These are phyloP conservation scores for Trifolium subterraneum DNA, from an alignment of 306 rosid genomes.

Conservation along the genomic window DNA sequence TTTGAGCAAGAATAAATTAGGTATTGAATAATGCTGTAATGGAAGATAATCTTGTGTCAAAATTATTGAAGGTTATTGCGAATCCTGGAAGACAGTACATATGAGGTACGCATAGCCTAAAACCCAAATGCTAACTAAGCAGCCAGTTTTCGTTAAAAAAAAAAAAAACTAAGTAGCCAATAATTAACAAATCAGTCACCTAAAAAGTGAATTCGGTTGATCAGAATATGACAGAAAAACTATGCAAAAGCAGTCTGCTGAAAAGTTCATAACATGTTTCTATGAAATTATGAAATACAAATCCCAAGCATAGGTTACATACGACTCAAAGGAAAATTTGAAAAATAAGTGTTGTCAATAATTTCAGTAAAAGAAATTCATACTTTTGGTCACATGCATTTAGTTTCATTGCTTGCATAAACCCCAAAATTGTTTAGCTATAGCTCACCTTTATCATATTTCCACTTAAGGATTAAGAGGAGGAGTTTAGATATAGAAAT, in stretches of 20 bases:
- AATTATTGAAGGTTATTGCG: slow-evolving; percentile 16
- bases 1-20: slow-evolving; percentile 32
- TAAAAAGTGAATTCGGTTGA: slow-evolving; percentile 3
- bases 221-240: slow-evolving; percentile 3
- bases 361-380: slow-evolving; percentile 16
- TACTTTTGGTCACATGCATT: slow-evolving; percentile 8
- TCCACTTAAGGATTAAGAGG: slow-evolving; percentile 74
- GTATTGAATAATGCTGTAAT: slow-evolving; percentile 21
- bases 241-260: slow-evolving; percentile 28
- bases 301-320: slow-evolving; percentile 13
- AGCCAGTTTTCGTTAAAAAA: too few species aligned
- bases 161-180: not conserved
- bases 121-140: not conserved
- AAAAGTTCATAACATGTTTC: slow-evolving; percentile 23
- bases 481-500: slow-evolving; percentile 69
- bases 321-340: slow-evolving; percentile 5
- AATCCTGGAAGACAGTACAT: slow-evolving; percentile 29
- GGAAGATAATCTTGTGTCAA: slow-evolving; percentile 8
- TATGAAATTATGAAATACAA: slow-evolving; percentile 1
- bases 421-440: slow-evolving; percentile 27
- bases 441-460: slow-evolving; percentile 66
- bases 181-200: slow-evolving; percentile 20
- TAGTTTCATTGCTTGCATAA: slow-evolving; percentile 36
- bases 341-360: slow-evolving; percentile 9
- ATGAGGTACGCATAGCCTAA: slow-evolving; percentile 13